Evolutionary conservation across 345 rosid genomes (phyloP).

Genomic region (Capsella bursapastoris): DNA sequence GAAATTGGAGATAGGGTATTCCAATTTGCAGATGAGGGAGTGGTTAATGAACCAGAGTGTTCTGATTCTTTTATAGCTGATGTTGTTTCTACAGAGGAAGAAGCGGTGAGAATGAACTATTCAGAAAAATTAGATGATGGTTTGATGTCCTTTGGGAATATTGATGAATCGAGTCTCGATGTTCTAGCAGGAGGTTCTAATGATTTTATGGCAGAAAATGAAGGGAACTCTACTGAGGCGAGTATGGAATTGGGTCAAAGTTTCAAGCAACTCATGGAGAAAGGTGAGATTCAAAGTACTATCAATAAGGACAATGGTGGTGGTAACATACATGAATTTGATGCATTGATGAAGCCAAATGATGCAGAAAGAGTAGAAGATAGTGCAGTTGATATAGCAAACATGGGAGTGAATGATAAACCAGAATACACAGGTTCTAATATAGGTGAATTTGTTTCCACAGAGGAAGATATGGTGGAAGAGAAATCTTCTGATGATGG

Average conservation of each 20-base stretch:
- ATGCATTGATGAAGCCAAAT: not conserved
- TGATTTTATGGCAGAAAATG: conserved; percentile 28
- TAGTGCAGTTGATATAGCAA: conserved; percentile 23
- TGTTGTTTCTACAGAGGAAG: conserved; percentile 25
- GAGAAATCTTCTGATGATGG: conserved; percentile 26
- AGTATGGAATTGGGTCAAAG: conserved; percentile 11
- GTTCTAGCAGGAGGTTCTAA: conserved; percentile 21
- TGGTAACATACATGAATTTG: conserved; percentile 14
- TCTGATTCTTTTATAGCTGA: conserved; percentile 29
- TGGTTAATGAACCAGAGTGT: conserved; percentile 35
- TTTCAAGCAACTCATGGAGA: conserved; percentile 12
- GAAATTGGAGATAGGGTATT: conserved; percentile 28
- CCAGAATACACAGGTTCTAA: conserved; percentile 16
- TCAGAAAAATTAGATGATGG: conserved; percentile 20
- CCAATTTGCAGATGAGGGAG: conserved; percentile 14
- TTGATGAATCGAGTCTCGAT: not conserved
- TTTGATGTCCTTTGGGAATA: conserved; percentile 29
- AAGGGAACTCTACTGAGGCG: not conserved
- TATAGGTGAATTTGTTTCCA: conserved; percentile 16
- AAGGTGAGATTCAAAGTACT: not conserved
- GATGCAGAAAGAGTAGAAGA: conserved; percentile 36
- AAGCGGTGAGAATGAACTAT: conserved; percentile 9
- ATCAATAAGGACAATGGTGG: conserved; percentile 3
- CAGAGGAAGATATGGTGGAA: conserved; percentile 16
- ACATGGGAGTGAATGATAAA: conserved; percentile 8